Evolutionary conservation across 169 alveolate species (phyloP).

Genomic region (Cryptosporidium tyzzeri): DNA sequence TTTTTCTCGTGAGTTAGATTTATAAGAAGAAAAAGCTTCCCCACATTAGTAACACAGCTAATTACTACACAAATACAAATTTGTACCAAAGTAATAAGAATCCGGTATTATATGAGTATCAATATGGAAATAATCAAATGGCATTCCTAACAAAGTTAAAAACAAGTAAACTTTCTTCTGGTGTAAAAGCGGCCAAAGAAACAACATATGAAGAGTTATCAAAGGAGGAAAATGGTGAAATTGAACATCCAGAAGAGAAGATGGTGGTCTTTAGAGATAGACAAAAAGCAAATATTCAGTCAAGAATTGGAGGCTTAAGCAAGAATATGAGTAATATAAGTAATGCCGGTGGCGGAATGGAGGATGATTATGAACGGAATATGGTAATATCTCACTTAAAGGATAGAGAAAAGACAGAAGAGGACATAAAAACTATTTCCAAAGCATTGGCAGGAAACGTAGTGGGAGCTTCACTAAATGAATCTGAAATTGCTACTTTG

Average conservation of each 20-base stretch:
- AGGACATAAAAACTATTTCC: constrained; percentile 85
- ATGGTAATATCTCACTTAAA: constrained; percentile 76
- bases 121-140: constrained; percentile 14
- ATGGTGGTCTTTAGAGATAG: constrained; percentile 5
- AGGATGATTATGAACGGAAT: constrained; percentile 35
- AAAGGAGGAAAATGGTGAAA: background rate
- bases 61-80: background rate
- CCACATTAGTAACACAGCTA: background rate
- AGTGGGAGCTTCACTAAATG: constrained; percentile 89
- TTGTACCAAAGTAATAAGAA: background rate
- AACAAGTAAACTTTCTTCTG: constrained; percentile 24
- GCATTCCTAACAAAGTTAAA: constrained; percentile 31
- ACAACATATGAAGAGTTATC: background rate
- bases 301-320: constrained; percentile 12
- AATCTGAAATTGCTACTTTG: constrained; percentile 88
- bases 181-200: background rate
- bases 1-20: background rate
- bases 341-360: background rate
- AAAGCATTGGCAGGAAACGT: constrained; percentile 85
- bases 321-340: background rate
- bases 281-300: constrained; percentile 17
- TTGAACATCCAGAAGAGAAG: constrained; percentile 1
- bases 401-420: constrained; percentile 83
- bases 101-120: background rate
- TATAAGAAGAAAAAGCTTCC: background rate